phyloP scores from a whole-genome alignment of 306 rosid species.

The Dalbergia cochinchinensis region DNA sequence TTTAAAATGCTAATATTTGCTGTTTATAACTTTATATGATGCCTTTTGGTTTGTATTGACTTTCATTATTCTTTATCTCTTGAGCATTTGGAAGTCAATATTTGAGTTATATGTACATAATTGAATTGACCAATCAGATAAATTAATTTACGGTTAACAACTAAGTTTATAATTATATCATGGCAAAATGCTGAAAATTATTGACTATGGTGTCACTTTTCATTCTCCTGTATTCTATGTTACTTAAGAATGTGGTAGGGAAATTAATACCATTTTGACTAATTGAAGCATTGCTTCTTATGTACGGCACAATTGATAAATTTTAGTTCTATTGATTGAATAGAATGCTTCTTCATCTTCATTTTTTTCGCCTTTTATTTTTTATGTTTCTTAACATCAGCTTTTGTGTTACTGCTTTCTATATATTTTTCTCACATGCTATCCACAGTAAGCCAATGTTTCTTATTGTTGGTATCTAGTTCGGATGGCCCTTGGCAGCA shows the following conservation, averaged over 20 bases:
- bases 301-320: not conserved
- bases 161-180: not conserved
- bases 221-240: conserved; percentile 1
- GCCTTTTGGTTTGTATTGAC: not conserved
- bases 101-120: conserved; percentile 9
- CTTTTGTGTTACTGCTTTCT: conserved; percentile 19
- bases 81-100: not conserved
- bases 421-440: not conserved
- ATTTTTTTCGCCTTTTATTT: not conserved
- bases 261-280: not conserved
- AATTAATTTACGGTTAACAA: conserved; percentile 11
- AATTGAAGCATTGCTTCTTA: conserved; percentile 13
- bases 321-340: not conserved
- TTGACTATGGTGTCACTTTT: conserved; percentile 13
- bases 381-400: conserved; percentile 12
- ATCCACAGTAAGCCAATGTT: conserved; percentile 28
- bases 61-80: conserved; percentile 1
- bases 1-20: not conserved
- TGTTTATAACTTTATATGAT: not conserved
- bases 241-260: conserved; percentile 12
- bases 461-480: conserved; percentile 58
- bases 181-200: conserved; percentile 14
- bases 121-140: conserved; percentile 16
- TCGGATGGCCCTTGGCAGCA: conserved; percentile 85
- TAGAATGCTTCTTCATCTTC: not conserved